Base-by-base conservation (phyloP, 768 basidiomycete species). In the Serendipita vermifera region DNA sequence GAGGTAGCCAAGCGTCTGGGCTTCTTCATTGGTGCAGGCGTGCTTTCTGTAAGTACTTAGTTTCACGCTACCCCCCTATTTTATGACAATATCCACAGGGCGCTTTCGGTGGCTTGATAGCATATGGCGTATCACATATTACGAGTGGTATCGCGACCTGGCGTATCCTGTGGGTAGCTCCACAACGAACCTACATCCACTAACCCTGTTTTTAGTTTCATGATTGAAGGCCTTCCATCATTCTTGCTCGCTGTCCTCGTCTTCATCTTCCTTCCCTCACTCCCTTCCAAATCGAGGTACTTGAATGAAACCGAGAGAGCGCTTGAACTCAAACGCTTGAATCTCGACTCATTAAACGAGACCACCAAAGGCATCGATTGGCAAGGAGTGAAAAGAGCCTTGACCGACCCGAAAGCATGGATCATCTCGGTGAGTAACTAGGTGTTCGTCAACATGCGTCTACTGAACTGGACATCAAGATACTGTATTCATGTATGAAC, bases 1-100 rank as follows among this genome's bases (percentile, higher is more conserved):
- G 69, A 72, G 57, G 55, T 71, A n/a, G 66, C 68, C 22, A 70
- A 69, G 61, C 67, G 72, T 1, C 59, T 71, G 57, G 69, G 67
- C 27, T 55, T 70, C 5, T 73, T 73, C 68, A 71, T 73, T 58
- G 62, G 62, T 1, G 64, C 65, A 3, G 70, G 69, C 40, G 62
- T 65, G 4, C 57, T 70, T 9, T 59, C 67, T 3, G 66, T 39
- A 31, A 54, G n/a, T 17, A n/a, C n/a, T n/a, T n/a, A n/a, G n/a
- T n/a, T n/a, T 20, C 15, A 32, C 29, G 29, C 26, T 20, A 13
- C 7, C 17, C 9, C 35, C 53, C 11, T 33, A 33, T 22, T 31
- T 3, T 33, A 13, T 15, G 7, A 29, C 53, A 27, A 53, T 29
- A 14, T 22, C 22, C 29, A 22, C 20, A 29, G 33, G 38, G 57